Percentiles rank a stretch among this genome's conserved stretches.
Evolutionary conservation across 768 basidiomycete genomes (phyloP).

Genomic region (Psilocybe tampanensis): DNA sequence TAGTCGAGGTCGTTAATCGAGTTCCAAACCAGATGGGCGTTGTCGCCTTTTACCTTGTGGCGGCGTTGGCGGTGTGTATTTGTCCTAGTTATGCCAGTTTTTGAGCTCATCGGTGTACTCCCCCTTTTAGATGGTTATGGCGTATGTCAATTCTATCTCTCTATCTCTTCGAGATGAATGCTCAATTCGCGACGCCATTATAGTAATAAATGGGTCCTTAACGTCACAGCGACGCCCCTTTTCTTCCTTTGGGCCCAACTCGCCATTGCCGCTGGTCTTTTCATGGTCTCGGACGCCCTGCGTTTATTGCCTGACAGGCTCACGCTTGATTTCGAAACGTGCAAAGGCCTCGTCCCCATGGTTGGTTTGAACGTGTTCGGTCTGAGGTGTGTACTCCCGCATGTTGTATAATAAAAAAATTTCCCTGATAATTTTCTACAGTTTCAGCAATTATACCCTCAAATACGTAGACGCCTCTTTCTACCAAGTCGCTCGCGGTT

Average conservation of each 20-base stretch:
- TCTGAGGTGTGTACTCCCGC: conserved; percentile 57
- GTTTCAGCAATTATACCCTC: conserved; percentile 88
- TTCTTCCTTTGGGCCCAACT: conserved; percentile 89
- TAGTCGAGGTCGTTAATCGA: background rate
- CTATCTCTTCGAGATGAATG: background rate
- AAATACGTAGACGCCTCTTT: conserved; percentile 96
- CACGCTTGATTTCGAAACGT: conserved; percentile 61
- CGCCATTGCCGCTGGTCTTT: conserved; percentile 75
- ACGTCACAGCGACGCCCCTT: conserved; percentile 70
- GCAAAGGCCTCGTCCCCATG: conserved; percentile 77
- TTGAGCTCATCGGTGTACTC: background rate
- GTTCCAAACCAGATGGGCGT: conserved; percentile 59
- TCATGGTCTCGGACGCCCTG: conserved; percentile 60
- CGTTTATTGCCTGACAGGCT: conserved; percentile 71
- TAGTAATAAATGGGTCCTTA: conserved; percentile 93
- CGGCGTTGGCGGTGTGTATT: conserved; percentile 76
- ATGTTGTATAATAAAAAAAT: background rate
- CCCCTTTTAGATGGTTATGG: conserved; percentile 80
- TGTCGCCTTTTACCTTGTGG: conserved; percentile 86
- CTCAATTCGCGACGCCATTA: conserved; percentile 5
- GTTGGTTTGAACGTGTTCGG: conserved; percentile 80
- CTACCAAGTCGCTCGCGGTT: conserved; percentile 93
- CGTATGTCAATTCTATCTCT: conserved; percentile 43
- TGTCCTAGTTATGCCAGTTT: background rate
- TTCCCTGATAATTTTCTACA: conserved; percentile 26